Evolutionary conservation across 1,284 basidiomycete genomes (phyloP).

Genomic region (Rhizoctonia solani): DNA sequence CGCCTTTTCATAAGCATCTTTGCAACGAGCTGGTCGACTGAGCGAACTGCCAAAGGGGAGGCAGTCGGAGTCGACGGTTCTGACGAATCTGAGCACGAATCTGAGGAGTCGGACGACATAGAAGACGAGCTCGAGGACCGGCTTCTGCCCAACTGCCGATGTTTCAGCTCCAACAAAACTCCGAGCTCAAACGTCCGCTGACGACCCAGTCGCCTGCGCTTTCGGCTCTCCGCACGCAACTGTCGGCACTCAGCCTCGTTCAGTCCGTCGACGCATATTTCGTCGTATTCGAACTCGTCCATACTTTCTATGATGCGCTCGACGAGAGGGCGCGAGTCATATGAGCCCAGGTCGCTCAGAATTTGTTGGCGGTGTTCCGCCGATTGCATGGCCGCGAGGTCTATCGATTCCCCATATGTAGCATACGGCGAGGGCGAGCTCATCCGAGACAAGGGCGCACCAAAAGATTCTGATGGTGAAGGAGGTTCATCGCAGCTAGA

Average conservation of each 20-base stretch:
- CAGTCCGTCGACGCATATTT: slow-evolving; percentile 21
- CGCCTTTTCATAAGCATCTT: slow-evolving; percentile 20
- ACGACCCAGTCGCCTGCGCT: slow-evolving; percentile 20
- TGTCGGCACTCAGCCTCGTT: slow-evolving; percentile 22
- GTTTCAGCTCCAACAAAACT: slow-evolving; percentile 13
- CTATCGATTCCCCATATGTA: slow-evolving; percentile 5
- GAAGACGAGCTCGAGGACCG: slow-evolving; percentile 16
- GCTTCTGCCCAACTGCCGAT: slow-evolving; percentile 14
- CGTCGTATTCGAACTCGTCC: slow-evolving; percentile 13
- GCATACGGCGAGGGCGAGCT: slow-evolving; percentile 14
- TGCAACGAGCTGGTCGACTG: slow-evolving; percentile 14
- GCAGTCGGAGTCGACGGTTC: background rate
- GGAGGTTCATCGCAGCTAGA: background rate
- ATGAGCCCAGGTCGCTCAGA: background rate
- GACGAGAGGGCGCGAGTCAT: slow-evolving; percentile 18
- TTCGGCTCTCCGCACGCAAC: slow-evolving; percentile 11
- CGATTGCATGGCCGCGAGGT: background rate
- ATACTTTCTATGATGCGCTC: slow-evolving; percentile 5
- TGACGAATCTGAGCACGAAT: background rate
- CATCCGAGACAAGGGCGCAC: slow-evolving; percentile 27
- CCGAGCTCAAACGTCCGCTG: slow-evolving; percentile 9
- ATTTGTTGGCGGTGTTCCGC: slow-evolving; percentile 5
- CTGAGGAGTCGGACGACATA: slow-evolving; percentile 1
- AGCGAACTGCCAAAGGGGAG: background rate
- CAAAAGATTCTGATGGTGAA: background rate